These are phyloP conservation scores for Nematodospora anomalae DNA, from an alignment of 1,139 yeast species.

Conservation along the genomic window DNA sequence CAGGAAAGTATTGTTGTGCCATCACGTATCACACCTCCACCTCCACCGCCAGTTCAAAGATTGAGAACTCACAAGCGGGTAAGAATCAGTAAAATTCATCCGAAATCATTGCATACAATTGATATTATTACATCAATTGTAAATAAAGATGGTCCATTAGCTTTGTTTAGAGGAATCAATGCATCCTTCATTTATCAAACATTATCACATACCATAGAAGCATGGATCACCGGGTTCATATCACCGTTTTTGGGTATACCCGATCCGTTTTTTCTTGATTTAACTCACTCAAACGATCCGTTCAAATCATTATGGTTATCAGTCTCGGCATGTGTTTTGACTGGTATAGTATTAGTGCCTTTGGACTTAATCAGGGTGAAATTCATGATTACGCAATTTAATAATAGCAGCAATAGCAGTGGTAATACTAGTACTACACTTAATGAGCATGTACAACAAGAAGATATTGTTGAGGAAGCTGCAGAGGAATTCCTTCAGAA, in stretches of 20 bases:
- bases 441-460: conserved; percentile 4
- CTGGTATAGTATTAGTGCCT: conserved; percentile 80
- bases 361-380: conserved; percentile 78
- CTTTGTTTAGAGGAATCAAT: conserved; percentile 83
- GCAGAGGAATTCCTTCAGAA: conserved; percentile 14
- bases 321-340: conserved; percentile 67
- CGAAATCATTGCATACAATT: conserved; percentile 64
- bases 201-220: conserved; percentile 73
- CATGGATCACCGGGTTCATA: conserved; percentile 88
- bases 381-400: conserved; percentile 63
- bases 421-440: no score
- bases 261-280: conserved; percentile 84
- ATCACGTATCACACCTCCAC: conserved; percentile 3
- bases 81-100: conserved; percentile 44
- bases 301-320: conserved; percentile 64
- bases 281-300: conserved; percentile 80
- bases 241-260: conserved; percentile 85
- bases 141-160: conserved; percentile 78
- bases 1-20: conserved; percentile 11
- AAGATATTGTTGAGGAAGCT: conserved; percentile 8
- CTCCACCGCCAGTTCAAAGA: conserved; percentile 7
- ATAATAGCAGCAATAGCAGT: conserved; percentile 17
- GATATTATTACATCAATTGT: conserved; percentile 71
- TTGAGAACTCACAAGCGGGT: conserved; percentile 9
- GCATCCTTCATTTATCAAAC: conserved; percentile 81